Conservation (phyloP, 169 alveolate species). For the Hepatocystis sp. region DNA sequence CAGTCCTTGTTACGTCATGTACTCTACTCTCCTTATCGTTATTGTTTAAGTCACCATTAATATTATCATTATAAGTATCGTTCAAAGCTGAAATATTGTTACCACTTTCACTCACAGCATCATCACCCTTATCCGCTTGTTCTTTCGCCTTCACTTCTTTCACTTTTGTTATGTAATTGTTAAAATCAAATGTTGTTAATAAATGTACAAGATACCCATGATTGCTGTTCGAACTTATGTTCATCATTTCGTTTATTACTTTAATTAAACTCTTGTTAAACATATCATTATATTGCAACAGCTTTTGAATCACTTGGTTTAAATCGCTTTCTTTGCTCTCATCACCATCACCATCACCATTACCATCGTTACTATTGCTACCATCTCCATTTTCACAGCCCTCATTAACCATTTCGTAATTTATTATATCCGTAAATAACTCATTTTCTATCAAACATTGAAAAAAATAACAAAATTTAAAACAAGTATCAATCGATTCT, state of each 20-base stretch:
- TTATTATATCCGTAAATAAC: conserved; percentile 68
- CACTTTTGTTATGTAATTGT: conserved; percentile 45
- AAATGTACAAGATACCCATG: conserved; percentile 70
- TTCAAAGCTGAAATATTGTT: too few relatives aligned
- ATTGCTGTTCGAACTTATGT: conserved; percentile 51
- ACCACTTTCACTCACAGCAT: not conserved
- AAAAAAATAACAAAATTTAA: conserved; percentile 75
- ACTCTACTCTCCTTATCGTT: too few relatives aligned
- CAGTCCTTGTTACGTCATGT: too few relatives aligned
- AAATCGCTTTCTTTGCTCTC: conserved; percentile 49
- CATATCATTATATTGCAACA: conserved; percentile 65
- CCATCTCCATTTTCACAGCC: not conserved
- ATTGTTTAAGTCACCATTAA: too few relatives aligned
- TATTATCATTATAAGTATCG: too few relatives aligned
- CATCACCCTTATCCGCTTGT: not conserved
- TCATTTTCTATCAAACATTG: conserved; percentile 75
- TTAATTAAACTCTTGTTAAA: conserved; percentile 44
- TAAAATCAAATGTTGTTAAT: conserved; percentile 58
- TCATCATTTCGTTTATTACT: conserved; percentile 71
- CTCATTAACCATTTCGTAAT: conserved; percentile 39
- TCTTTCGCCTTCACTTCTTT: conserved; percentile 13
- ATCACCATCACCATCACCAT: not conserved
- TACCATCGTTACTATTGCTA: not conserved
- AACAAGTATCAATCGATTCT: conserved; percentile 44
- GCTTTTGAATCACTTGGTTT: conserved; percentile 64